Evolutionary conservation across 148 eudicot species (phyloP).

Genomic region (Silene conica): DNA sequence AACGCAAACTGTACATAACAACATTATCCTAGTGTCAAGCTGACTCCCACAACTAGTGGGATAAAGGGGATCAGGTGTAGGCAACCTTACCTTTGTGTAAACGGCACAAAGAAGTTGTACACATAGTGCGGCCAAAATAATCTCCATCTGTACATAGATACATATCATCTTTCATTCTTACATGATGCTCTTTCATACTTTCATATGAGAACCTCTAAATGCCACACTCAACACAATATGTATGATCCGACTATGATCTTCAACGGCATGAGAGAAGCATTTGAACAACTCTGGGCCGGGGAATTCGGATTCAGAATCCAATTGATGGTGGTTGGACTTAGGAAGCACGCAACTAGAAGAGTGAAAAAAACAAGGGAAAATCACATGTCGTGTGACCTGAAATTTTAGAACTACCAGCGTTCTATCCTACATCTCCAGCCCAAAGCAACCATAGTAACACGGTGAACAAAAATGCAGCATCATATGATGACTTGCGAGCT

Average conservation of each 20-base stretch:
- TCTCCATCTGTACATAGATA: neutral
- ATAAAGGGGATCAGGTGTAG: neutral
- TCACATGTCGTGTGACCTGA: no score
- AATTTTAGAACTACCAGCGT: no score
- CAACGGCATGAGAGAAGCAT: neutral
- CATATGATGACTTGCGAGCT: no score
- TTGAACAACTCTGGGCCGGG: neutral
- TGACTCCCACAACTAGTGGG: neutral
- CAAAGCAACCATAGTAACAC: no score
- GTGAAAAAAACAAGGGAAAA: no score
- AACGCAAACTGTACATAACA: neutral
- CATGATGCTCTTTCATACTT: neutral
- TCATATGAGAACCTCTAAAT: neutral
- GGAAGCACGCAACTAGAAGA: no score
- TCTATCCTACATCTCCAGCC: no score
- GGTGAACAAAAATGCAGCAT: no score
- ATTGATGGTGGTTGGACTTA: neutral
- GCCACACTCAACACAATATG: neutral
- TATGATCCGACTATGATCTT: no score
- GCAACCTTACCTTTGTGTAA: neutral
- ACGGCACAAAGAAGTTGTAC: neutral
- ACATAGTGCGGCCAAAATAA: neutral
- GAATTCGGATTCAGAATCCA: neutral
- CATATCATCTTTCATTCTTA: neutral
- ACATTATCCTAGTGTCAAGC: no score